phyloP scores from a whole-genome alignment of 768 basidiomycete species.

The Mycena filopes region DNA sequence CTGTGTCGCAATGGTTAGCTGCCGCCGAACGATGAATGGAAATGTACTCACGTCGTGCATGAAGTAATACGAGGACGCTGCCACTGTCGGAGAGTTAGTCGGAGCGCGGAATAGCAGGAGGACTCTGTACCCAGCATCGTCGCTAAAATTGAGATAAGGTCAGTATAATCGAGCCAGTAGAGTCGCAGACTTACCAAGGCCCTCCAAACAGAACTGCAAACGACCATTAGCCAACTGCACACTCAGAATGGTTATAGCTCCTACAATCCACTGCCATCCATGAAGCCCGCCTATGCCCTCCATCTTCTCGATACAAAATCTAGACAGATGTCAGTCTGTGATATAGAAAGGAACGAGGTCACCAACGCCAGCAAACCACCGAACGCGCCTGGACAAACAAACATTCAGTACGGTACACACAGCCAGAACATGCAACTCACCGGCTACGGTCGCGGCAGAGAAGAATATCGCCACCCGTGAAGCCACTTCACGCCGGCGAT shows the following conservation, averaged over 20 bases:
- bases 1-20: conserved; percentile 36
- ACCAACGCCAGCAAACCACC: conserved; percentile 63
- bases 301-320: conserved; percentile 58
- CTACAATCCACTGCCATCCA: conserved; percentile 65
- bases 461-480: conserved; percentile 15
- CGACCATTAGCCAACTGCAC: background rate
- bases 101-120: background rate
- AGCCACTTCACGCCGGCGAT: conserved; percentile 67
- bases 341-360: background rate
- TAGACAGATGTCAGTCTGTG: conserved; percentile 41
- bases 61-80: conserved; percentile 57
- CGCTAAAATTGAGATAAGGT: conserved; percentile 1
- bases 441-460: conserved; percentile 40
- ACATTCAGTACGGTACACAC: background rate
- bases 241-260: background rate
- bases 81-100: conserved; percentile 36
- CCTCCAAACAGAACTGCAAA: conserved; percentile 57
- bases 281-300: conserved; percentile 49
- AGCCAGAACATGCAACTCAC: conserved; percentile 39
- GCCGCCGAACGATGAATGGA: background rate
- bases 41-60: conserved; percentile 62
- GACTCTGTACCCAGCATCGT: conserved; percentile 22
- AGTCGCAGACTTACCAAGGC: conserved; percentile 39
- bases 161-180: background rate
- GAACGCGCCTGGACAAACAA: conserved; percentile 25